phyloP scores from a whole-genome alignment of 192 early-diverging fungal species.

The Backusella westeae region DNA sequence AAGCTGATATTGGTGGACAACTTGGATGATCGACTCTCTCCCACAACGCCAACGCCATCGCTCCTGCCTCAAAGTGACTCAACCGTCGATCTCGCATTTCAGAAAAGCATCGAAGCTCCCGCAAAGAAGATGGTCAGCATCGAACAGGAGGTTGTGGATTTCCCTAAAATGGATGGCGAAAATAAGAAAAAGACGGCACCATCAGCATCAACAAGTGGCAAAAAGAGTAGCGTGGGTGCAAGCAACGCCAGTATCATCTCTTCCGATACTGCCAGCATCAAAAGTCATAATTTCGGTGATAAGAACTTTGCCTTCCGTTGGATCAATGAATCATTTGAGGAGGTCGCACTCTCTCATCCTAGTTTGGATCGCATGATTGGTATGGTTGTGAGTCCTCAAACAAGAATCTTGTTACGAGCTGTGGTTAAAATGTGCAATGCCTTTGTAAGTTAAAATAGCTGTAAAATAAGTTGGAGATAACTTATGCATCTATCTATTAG shows the following conservation, averaged over 20 bases:
- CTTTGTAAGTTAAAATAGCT: slow-evolving; percentile 32
- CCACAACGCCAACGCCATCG: neutral
- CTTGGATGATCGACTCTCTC: neutral
- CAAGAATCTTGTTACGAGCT: slow-evolving; percentile 47
- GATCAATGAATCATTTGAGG: slow-evolving; percentile 42
- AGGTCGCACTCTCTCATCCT: slow-evolving; percentile 38
- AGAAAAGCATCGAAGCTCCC: neutral
- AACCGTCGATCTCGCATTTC: slow-evolving; percentile 5
- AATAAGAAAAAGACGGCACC: neutral
- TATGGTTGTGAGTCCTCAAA: slow-evolving; percentile 49
- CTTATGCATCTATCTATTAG: neutral
- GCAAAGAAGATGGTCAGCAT: neutral
- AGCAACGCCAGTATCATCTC: slow-evolving; percentile 17
- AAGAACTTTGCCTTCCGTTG: slow-evolving; percentile 39
- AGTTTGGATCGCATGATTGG: slow-evolving; percentile 43
- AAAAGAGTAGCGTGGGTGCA: slow-evolving; percentile 8
- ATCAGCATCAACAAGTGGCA: neutral
- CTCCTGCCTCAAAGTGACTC: neutral
- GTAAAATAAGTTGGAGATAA: too few species aligned
- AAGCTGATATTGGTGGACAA: slow-evolving; percentile 2
- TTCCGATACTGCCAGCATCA: slow-evolving; percentile 40
- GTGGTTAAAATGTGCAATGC: slow-evolving; percentile 47
- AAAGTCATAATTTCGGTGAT: slow-evolving; percentile 44
- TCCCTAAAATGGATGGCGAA: slow-evolving; percentile 34
- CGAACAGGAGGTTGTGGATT: slow-evolving; percentile 22